Percentiles rank a stretch among this genome's conserved stretches.
Conservation (phyloP, 78 protist species). For the Dictyostelium firmibasis region DNA sequence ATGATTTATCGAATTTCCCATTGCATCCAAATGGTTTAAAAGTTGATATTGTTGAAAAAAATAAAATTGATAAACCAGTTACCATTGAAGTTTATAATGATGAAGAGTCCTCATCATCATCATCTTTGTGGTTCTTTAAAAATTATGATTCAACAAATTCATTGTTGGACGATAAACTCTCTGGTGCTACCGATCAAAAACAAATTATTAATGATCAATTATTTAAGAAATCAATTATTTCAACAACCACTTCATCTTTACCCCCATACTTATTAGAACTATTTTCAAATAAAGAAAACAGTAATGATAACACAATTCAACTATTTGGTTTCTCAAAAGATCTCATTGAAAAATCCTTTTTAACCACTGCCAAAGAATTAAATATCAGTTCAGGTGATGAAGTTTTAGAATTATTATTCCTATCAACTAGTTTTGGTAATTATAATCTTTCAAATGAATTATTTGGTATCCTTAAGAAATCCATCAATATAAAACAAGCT, state of each 20-base stretch:
- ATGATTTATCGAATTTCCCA: background rate
- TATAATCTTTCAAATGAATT: background rate
- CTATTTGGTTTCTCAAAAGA: constrained; percentile 4
- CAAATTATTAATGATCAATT: background rate
- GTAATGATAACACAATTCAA: background rate
- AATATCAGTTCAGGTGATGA: background rate
- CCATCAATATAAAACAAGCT: background rate
- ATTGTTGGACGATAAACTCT: background rate
- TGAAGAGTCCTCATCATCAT: background rate
- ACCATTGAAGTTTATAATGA: background rate
- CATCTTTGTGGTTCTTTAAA: background rate
- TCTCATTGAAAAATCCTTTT: background rate
- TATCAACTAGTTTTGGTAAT: constrained; percentile 3
- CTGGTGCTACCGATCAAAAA: background rate
- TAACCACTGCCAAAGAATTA: background rate
- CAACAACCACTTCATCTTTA: background rate
- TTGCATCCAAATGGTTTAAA: background rate
- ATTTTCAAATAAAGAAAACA: background rate
- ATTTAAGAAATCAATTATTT: background rate
- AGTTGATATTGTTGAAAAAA: background rate
- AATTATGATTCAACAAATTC: background rate
- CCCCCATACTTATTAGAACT: background rate
- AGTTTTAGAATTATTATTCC: background rate
- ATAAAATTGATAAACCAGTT: background rate
- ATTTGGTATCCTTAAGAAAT: background rate